Base-by-base conservation (phyloP, 2,329 filamentous ascomycete genomes). In the Paracoccidioides brasiliensis region DNA sequence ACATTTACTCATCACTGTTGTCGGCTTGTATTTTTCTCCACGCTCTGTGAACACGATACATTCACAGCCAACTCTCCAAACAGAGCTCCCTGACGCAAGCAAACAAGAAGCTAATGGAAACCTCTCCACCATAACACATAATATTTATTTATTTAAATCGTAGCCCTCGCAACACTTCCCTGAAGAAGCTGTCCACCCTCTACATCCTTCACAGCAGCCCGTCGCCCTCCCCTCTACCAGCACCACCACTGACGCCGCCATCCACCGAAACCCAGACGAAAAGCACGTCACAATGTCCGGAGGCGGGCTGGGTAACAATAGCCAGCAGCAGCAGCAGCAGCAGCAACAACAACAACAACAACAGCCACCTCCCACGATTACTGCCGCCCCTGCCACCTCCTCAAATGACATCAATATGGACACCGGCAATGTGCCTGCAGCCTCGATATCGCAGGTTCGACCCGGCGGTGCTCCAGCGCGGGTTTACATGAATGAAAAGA, bases 401-500 rank as follows among this genome's bases (percentile, higher is more conserved):
- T 12, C 49, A 6, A 52, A 50, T 48, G 48, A 28, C 40, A 30
- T 52, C 35, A 14, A 28, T 35, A 6, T 32, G 22, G 38, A 38
- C 35, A 44, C 35, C 12, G 38, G 37, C 30, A 46, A 54, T 32
- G 22, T 51, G 14, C 30, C 55, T 22, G 42, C 55, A 32, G 8
- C 52, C 9, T 28, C 52, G n/a, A 56, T 55, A 44, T 54, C 57
- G 14, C 54, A 59, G 64, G 78, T 82, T 12, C 76, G 80, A 1
- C 70, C 78, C 1, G 83, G 88, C 64, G 85, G 85, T 49, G 85
- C 85, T 28, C 81, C 83, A 0, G 81, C 82, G 4, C 79, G 86
- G 46, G 78, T 81, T 63, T 90, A 88, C 67, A 70, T 90, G 62
- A 89, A 89, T 64, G 76, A 78, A 51, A 86, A 83, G 63, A 79